Evolutionary conservation across 768 basidiomycete genomes (phyloP), one percentile per base, ranked within the genome.

Genomic region (Kwoniella pini): DNA sequence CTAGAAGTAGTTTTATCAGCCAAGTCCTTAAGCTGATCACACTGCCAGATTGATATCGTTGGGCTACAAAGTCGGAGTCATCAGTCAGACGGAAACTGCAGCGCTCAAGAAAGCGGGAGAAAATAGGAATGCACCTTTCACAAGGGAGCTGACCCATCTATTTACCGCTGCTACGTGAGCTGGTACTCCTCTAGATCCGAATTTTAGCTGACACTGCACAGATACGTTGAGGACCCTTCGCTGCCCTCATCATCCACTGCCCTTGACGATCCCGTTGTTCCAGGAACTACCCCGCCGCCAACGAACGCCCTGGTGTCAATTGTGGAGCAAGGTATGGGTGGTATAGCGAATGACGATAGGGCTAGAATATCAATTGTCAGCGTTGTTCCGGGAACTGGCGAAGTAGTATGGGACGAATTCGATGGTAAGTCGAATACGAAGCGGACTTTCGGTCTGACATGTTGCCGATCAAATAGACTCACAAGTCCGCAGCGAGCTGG

Each of bases 331-430:
- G 73, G 72, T n/a, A 62, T 65, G 27, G 81, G 81, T 2, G 81
- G 81, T 19, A 79, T 79, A 70, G 79, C 80, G 4, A 63, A 75
- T 1, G 82, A 83, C 56, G 83, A 84, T 53, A 77, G 80, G 24
- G 82, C 83, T 1, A 59, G 56, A 30, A 82, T 97, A 39, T 87
- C 87, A 7, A 81, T 97, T 78, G 82, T 97, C 31, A 84, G 85
- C 15, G 86, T 96, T 15, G 85, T 86, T 57, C 90, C 93, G 0
- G 86, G 86, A 46, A 96, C 92, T 0, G 95, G 95, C 1, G 94
- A 96, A 65, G 88, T 99, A 2, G 80, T 91, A 2, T 98, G 91
- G 86, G 95, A 99, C 70, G 85, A 90, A 56, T 95, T 94, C 71
- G 83, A 88, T 54, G 92, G 90, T 87, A 54, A 36, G 62, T 45